phyloP scores from a whole-genome alignment of 768 basidiomycete species.

The Mrakia blollopis region DNA sequence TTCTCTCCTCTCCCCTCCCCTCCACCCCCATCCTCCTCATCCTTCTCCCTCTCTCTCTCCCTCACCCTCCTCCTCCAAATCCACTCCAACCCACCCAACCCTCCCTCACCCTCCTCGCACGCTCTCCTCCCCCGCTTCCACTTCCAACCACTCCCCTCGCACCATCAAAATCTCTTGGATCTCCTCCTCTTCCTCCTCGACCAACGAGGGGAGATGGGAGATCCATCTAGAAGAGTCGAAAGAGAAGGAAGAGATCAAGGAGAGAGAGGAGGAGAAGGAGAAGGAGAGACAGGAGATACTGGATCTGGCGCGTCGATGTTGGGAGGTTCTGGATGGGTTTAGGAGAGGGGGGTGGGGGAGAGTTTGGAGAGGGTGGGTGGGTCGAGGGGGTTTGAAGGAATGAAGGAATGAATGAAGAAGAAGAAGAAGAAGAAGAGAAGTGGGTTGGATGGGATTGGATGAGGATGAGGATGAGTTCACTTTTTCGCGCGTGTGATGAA shows the following conservation, averaged over 20 bases:
- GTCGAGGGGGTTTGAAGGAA: background rate
- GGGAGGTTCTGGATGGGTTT: background rate
- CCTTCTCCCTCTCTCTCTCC: background rate
- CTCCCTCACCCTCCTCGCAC: conserved; percentile 18
- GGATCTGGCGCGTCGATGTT: background rate
- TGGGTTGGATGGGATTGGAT: no score
- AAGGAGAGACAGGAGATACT: background rate
- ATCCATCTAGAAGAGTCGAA: background rate
- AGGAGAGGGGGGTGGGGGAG: background rate
- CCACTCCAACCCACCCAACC: conserved; percentile 8
- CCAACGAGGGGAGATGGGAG: background rate
- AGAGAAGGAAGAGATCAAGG: background rate
- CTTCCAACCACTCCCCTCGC: background rate
- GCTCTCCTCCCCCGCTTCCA: background rate
- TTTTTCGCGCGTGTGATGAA: background rate
- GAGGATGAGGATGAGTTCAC: background rate
- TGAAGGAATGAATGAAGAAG: no score
- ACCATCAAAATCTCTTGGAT: background rate
- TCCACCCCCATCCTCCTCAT: background rate
- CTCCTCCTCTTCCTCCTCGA: background rate
- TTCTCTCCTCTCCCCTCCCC: background rate
- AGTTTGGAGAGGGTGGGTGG: background rate
- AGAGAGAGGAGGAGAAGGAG: background rate
- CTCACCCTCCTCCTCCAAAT: background rate
- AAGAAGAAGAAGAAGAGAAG: no score